These are phyloP conservation scores for Colletotrichum lupini DNA, from an alignment of 2,329 filamentous ascomycete genomes.

Conservation along the genomic window DNA sequence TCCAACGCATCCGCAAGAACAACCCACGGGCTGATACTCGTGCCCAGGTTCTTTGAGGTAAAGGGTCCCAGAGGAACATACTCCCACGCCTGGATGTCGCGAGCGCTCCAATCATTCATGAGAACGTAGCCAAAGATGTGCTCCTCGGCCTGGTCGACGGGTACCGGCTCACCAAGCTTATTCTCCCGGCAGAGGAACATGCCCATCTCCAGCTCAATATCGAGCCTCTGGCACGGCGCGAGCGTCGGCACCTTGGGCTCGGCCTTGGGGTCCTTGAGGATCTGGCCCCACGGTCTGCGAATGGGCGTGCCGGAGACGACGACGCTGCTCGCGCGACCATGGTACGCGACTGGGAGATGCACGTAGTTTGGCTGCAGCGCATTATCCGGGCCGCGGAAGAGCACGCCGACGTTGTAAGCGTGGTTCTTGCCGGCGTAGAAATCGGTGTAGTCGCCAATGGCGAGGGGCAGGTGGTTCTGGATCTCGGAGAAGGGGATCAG, in stretches of 20 bases:
- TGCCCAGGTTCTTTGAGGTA: conserved; percentile 71
- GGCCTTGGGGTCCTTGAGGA: conserved; percentile 62
- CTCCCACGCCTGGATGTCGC: conserved; percentile 71
- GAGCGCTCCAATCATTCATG: conserved; percentile 73
- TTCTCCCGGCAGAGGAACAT: conserved; percentile 78
- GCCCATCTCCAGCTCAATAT: conserved; percentile 83
- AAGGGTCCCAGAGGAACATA: conserved; percentile 72
- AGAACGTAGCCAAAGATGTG: conserved; percentile 78
- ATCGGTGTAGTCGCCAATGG: conserved; percentile 86
- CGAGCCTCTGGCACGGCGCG: conserved; percentile 70
- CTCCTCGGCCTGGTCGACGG: conserved; percentile 74
- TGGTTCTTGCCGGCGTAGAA: conserved; percentile 87
- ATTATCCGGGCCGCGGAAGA: conserved; percentile 79
- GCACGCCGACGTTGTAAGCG: conserved; percentile 74
- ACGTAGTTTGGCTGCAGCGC: conserved; percentile 85
- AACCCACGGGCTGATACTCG: conserved; percentile 71
- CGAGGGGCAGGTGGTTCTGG: conserved; percentile 78
- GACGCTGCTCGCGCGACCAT: conserved; percentile 81
- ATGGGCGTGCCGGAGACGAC: conserved; percentile 81
- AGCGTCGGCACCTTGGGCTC: conserved; percentile 67
- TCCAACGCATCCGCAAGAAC: conserved; percentile 68
- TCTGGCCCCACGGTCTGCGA: conserved; percentile 78
- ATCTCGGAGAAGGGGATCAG: conserved; percentile 55
- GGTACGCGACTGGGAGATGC: conserved; percentile 83
- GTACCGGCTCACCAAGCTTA: conserved; percentile 73